phyloP scores from a whole-genome alignment of 257 asterid species.

The Solanum megistacrolobum region DNA sequence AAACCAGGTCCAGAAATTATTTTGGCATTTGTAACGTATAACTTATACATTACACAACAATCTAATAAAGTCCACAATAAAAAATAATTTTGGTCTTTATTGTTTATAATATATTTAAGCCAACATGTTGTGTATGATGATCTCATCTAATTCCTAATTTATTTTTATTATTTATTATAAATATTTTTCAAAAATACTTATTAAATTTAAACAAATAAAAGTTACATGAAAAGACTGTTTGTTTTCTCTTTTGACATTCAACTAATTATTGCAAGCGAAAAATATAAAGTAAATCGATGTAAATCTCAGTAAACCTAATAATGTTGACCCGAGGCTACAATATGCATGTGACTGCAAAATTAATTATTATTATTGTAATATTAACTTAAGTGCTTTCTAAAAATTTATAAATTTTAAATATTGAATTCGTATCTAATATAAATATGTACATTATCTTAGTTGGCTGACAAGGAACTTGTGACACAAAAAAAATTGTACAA shows the following conservation, averaged over 20 bases:
- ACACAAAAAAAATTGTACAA: not conserved
- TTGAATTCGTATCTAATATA: too few relatives aligned
- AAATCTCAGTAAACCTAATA: not conserved
- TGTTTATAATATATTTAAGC: not conserved
- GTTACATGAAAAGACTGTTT: rapidly evolving
- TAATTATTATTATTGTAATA: too few relatives aligned
- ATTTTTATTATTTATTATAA: too few relatives aligned
- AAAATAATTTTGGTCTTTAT: not conserved
- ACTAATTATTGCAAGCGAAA: not conserved
- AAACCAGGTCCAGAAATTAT: too few relatives aligned
- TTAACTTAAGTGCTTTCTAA: not conserved
- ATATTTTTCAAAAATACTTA: too few relatives aligned
- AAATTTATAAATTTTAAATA: too few relatives aligned
- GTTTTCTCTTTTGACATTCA: not conserved
- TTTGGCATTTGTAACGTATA: not conserved
- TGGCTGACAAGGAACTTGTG: not conserved
- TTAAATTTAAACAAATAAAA: too few relatives aligned
- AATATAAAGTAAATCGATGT: not conserved
- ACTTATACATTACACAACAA: not conserved
- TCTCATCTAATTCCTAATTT: not conserved
- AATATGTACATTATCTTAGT: not conserved
- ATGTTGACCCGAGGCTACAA: not conserved
- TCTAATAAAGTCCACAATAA: not conserved
- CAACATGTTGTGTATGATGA: not conserved
- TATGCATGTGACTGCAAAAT: not conserved